Evolutionary conservation across 306 rosid genomes (phyloP).

Genomic region (Vigna unguiculata): DNA sequence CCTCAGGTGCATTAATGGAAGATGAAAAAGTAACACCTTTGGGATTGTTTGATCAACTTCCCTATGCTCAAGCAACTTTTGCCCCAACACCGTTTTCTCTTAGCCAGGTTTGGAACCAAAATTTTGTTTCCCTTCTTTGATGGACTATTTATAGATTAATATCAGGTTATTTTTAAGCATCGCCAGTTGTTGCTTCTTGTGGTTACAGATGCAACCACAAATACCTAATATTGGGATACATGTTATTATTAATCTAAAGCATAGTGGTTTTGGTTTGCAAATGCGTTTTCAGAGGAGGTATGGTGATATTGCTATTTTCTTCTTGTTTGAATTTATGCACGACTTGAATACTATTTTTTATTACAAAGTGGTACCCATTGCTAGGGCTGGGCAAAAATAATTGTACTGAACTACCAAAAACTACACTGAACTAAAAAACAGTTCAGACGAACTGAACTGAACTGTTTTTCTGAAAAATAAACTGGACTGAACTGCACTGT

Average conservation of each 20-base stretch:
- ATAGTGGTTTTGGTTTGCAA: constrained; percentile 73
- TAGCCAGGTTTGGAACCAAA: constrained; percentile 64
- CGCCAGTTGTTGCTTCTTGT: constrained; percentile 36
- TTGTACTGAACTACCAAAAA: no score
- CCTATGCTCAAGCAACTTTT: constrained; percentile 77
- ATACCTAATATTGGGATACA: constrained; percentile 86
- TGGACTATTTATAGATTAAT: not conserved
- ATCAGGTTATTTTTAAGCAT: constrained; percentile 11
- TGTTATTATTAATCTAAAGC: constrained; percentile 85
- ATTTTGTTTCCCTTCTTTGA: constrained; percentile 23
- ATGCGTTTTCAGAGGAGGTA: constrained; percentile 94
- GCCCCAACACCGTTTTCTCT: constrained; percentile 69
- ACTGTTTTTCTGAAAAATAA: no score
- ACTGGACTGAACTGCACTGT: no score
- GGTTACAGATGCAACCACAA: constrained; percentile 70
- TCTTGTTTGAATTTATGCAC: constrained; percentile 20
- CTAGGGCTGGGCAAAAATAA: no score
- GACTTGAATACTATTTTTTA: constrained; percentile 34
- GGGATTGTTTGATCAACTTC: constrained; percentile 81
- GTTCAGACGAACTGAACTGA: no score
- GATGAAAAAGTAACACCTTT: constrained; percentile 81
- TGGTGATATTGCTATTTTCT: constrained; percentile 41
- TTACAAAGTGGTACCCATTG: constrained; percentile 76
- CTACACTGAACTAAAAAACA: no score
- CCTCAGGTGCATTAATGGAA: constrained; percentile 77